Percentiles rank a stretch among this genome's conserved stretches.
phyloP scores from a whole-genome alignment of 1,139 yeast genomes.

The Saccharomycopsis hybrid region DNA sequence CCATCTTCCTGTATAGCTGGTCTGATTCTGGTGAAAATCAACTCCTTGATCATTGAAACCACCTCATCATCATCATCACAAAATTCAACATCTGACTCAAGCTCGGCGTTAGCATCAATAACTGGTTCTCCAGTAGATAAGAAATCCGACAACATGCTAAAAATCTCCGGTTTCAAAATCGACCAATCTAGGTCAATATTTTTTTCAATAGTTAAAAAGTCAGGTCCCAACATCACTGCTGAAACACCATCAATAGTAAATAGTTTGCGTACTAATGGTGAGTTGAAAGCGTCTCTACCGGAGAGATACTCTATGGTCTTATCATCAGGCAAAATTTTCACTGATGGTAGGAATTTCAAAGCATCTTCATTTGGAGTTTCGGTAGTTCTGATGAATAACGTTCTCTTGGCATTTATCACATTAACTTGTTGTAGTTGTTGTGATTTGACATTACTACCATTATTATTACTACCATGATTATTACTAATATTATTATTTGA shows the following conservation, averaged over 20 bases:
- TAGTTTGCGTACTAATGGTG: conserved; percentile 76
- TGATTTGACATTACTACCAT: too few species aligned
- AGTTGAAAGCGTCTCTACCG: conserved; percentile 63
- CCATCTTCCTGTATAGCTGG: conserved; percentile 92
- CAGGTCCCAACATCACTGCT: conserved; percentile 82
- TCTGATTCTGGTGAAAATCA: conserved; percentile 87
- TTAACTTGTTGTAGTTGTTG: not conserved
- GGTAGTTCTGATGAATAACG: conserved; percentile 46
- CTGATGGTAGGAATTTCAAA: conserved; percentile 76
- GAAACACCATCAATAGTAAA: conserved; percentile 82
- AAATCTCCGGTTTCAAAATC: conserved; percentile 80
- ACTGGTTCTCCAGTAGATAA: conserved; percentile 70
- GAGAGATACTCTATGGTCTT: conserved; percentile 54
- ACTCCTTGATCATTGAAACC: conserved; percentile 85
- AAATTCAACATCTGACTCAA: conserved; percentile 28
- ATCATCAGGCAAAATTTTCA: conserved; percentile 44
- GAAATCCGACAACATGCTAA: conserved; percentile 76
- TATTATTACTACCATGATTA: not conserved
- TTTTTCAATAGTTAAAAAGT: conserved; percentile 84
- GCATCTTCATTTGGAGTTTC: conserved; percentile 93
- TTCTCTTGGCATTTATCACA: conserved; percentile 4
- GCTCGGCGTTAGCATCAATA: conserved; percentile 33
- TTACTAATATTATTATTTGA: too few species aligned
- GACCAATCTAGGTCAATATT: conserved; percentile 56
- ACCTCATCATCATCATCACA: conserved; percentile 44